Conservation (phyloP, 2,329 filamentous ascomycete genomes). For the Periconia sp. region DNA sequence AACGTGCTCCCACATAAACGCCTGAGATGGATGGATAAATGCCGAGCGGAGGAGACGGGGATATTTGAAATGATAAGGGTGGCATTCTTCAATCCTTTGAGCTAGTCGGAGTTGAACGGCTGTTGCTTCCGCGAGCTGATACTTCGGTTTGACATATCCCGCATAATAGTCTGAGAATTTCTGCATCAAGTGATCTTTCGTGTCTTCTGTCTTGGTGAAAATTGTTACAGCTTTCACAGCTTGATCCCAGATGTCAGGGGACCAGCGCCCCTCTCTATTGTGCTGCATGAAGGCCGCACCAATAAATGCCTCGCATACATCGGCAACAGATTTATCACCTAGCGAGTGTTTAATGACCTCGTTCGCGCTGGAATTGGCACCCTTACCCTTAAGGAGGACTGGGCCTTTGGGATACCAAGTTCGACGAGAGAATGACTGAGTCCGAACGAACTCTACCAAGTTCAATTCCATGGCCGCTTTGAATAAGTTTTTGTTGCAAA, state of each 20-base stretch:
- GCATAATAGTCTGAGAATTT: slow-evolving; percentile 73
- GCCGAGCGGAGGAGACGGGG: slow-evolving; percentile 79
- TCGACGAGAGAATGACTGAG: slow-evolving; percentile 75
- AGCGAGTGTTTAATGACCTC: slow-evolving; percentile 64
- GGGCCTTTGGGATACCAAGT: slow-evolving; percentile 87
- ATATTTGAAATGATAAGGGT: slow-evolving; percentile 70
- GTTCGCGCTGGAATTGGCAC: slow-evolving; percentile 52
- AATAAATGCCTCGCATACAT: slow-evolving; percentile 93
- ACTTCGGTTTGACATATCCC: slow-evolving; percentile 68
- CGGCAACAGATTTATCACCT: slow-evolving; percentile 86
- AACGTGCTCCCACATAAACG: slow-evolving; percentile 71
- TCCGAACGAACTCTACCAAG: slow-evolving; percentile 77
- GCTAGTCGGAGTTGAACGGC: slow-evolving; percentile 71
- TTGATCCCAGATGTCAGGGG: slow-evolving; percentile 56
- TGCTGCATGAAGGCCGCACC: slow-evolving; percentile 73
- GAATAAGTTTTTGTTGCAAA: slow-evolving; percentile 90
- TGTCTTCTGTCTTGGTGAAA: slow-evolving; percentile 62
- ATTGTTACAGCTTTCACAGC: slow-evolving; percentile 67
- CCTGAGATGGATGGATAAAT: slow-evolving; percentile 85
- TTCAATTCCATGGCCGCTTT: slow-evolving; percentile 65
- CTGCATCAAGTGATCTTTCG: slow-evolving; percentile 67
- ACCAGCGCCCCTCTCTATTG: slow-evolving; percentile 47
- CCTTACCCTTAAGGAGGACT: slow-evolving; percentile 72
- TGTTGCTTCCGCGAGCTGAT: slow-evolving; percentile 65
- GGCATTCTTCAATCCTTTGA: slow-evolving; percentile 60